phyloP scores from a whole-genome alignment of 805 yeast species.

The Zygoascus flipseniorum region DNA sequence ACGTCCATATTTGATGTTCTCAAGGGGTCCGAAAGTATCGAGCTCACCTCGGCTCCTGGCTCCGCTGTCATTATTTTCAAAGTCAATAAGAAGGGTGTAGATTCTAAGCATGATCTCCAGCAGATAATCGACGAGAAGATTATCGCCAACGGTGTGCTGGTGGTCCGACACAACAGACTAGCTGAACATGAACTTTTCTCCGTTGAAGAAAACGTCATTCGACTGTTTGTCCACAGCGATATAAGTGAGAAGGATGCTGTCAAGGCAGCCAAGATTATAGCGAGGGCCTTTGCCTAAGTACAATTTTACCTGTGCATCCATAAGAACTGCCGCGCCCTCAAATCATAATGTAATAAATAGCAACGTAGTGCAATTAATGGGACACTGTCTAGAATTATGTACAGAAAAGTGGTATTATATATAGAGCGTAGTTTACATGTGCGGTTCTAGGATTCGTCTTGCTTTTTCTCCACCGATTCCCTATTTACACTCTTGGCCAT shows the following conservation, averaged over 20 bases:
- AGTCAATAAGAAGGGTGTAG: not conserved
- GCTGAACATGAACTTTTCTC: constrained; percentile 70
- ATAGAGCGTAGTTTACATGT: too few species aligned
- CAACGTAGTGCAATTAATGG: too few species aligned
- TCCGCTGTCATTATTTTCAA: constrained; percentile 64
- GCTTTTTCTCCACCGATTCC: not conserved
- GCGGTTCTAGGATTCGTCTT: too few species aligned
- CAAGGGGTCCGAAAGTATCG: constrained; percentile 24
- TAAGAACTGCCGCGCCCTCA: too few species aligned
- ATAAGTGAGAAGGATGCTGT: constrained; percentile 39
- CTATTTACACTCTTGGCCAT: constrained; percentile 41
- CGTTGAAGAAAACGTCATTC: constrained; percentile 44
- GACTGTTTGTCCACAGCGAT: constrained; percentile 37
- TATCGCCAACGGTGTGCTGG: constrained; percentile 39
- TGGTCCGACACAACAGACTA: constrained; percentile 56
- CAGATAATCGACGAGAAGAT: not conserved
- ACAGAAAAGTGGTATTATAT: too few species aligned
- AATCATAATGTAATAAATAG: too few species aligned
- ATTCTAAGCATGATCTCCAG: constrained; percentile 20
- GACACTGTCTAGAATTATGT: too few species aligned
- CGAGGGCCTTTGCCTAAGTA: constrained; percentile 7
- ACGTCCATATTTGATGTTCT: constrained; percentile 2
- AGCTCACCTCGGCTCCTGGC: constrained; percentile 45
- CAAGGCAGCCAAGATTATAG: constrained; percentile 34
- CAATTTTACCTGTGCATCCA: too few species aligned